Base-by-base conservation (phyloP, 2,329 filamentous ascomycete genomes). In the Arthroderma sp. region DNA sequence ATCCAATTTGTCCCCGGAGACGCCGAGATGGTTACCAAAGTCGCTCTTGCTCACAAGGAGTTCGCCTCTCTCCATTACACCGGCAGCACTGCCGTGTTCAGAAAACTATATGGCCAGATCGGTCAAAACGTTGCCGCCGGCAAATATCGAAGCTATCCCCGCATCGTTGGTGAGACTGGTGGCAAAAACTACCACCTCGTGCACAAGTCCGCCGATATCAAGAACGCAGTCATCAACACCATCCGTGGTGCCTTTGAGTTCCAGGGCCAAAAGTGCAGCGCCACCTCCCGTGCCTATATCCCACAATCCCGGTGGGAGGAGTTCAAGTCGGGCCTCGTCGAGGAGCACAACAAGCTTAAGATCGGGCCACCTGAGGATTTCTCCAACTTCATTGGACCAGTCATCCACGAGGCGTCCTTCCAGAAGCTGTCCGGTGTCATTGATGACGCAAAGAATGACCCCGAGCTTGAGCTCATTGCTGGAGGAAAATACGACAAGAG, bases 1-100 rank as follows among this genome's bases (percentile, higher is more conserved):
- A 86, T 96, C 52, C 89, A 95, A 65, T 95, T 94, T 61, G 77
- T 95, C 7, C 88, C 88, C 3, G 89, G 89, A 46, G 81, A 94
- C 58, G 83, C 89, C 3, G 83, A 81, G 46, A 78, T 86, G 63
- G 78, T 95, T 47, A 95, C 88, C 47, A 78, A 81, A 61, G 74
- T 75, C 32, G 83, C 85, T 6, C 74, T 95, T 38, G 72, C 73
- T 43, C 85, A 91, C 70, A 78, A 71, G 53, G 73, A 93, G 48
- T 91, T 96, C 56, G 82, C 88, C 6, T 83, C 85, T n/a, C 77
- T 96, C 22, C 87, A 95, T 71, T 96, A 88, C 72, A 96, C 88
- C 1, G 89, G 89, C 49, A 91, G 83, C 69, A 95, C 89, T 0
- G 78, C 80, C 41, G 85, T 96, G 29, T 95, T 96, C 79, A 81